Percentiles rank a stretch among this genome's conserved stretches.
These are phyloP conservation scores for Vitis vinifera DNA, from an alignment of 164 flowering plant species.

Conservation along the genomic window DNA sequence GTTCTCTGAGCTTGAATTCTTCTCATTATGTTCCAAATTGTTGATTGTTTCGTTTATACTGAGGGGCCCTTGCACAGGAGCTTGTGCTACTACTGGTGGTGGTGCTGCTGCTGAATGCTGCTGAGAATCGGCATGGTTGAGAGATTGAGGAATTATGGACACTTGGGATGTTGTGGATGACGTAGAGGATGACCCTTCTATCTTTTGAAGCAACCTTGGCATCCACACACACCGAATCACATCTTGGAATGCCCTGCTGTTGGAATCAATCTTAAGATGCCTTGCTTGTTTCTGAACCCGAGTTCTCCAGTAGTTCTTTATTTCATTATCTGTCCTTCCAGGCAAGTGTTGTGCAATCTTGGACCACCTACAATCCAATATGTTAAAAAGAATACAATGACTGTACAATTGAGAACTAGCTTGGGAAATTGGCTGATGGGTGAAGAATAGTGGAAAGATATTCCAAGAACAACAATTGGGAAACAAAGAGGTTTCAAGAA, in stretches of 20 bases:
- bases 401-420: too few species aligned
- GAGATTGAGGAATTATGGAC: constrained; percentile 16
- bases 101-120: constrained; percentile 6
- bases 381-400: not conserved
- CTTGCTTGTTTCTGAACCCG: constrained; percentile 75
- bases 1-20: constrained; percentile 22
- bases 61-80: not conserved
- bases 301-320: constrained; percentile 93
- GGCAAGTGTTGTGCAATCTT: constrained; percentile 82
- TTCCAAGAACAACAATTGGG: too few species aligned
- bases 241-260: constrained; percentile 53
- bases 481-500: too few species aligned
- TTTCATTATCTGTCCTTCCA: constrained; percentile 90
- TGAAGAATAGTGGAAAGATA: too few species aligned
- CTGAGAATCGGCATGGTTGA: constrained; percentile 1
- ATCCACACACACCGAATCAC: constrained; percentile 53
- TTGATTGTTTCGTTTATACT: not conserved
- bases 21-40: constrained; percentile 6
- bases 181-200: constrained; percentile 28
- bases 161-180: constrained; percentile 15
- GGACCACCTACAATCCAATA: constrained; percentile 62
- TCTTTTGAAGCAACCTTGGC: constrained; percentile 69
- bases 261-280: constrained; percentile 58
- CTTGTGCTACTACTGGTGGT: constrained; percentile 10
- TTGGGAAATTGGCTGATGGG: too few species aligned